Conservation (phyloP, 2,329 filamentous ascomycete species). For the Neophaeococcomyces mojaviensis region DNA sequence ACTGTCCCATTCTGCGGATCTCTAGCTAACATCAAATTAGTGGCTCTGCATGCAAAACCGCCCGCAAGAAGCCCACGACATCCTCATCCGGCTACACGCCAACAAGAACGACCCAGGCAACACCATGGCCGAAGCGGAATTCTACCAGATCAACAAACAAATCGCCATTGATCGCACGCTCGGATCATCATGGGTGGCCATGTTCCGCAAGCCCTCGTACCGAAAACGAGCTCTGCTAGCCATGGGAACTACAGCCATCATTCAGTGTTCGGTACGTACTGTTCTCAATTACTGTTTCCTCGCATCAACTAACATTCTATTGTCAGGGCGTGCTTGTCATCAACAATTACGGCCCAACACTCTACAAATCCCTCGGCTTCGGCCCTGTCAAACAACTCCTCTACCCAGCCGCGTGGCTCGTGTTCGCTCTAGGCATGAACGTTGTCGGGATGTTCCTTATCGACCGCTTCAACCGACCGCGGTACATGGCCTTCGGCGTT, state of each 20-base stretch:
- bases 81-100: too few relatives aligned
- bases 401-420: conserved; percentile 16
- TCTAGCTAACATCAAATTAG: too few relatives aligned
- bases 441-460: conserved; percentile 12
- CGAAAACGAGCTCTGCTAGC: conserved; percentile 16
- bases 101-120: too few relatives aligned
- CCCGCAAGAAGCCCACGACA: not conserved
- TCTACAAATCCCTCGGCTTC: conserved; percentile 41
- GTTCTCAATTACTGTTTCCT: too few relatives aligned
- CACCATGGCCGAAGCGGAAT: conserved; percentile 34
- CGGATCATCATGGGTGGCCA: conserved; percentile 15
- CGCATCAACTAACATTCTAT: too few relatives aligned
- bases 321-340: conserved; percentile 45
- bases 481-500: conserved; percentile 28
- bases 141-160: conserved; percentile 28
- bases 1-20: too few relatives aligned
- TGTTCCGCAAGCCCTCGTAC: conserved; percentile 17
- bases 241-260: conserved; percentile 15
- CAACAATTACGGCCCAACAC: conserved; percentile 38
- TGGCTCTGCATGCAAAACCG: conserved; percentile 13
- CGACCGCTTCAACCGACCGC: conserved; percentile 17
- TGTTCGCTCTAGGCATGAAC: conserved; percentile 12
- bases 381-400: conserved; percentile 24
- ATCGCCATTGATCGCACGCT: conserved; percentile 18
- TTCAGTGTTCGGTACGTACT: conserved; percentile 29